These are phyloP conservation scores for Colletotrichum orbiculare DNA, from an alignment of 2,329 filamentous ascomycete species.

Conservation along the genomic window DNA sequence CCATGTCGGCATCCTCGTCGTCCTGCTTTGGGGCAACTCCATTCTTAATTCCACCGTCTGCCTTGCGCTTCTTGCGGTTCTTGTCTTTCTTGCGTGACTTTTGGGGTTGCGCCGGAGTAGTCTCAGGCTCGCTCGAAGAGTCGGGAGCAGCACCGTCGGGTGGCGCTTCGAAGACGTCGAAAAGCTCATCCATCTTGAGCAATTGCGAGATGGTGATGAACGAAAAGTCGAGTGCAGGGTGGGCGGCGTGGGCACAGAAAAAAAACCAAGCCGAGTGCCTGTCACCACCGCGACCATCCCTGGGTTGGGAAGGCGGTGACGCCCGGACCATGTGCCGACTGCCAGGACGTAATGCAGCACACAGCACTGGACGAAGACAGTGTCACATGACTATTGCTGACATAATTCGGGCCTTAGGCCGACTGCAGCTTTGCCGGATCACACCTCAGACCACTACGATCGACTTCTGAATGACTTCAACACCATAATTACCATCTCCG, in stretches of 20 bases:
- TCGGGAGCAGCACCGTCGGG: slow-evolving; percentile 53
- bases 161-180: slow-evolving; percentile 82
- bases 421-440: slow-evolving; percentile 32
- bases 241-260: slow-evolving; percentile 23
- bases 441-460: slow-evolving; percentile 35
- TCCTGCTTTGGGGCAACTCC: slow-evolving; percentile 45
- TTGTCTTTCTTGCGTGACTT: slow-evolving; percentile 63
- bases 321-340: not conserved
- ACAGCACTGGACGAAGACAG: slow-evolving; percentile 2
- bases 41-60: slow-evolving; percentile 79
- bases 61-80: slow-evolving; percentile 86
- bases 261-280: slow-evolving; percentile 1
- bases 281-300: too few relatives aligned
- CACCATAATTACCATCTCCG: slow-evolving; percentile 26
- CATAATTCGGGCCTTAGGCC: slow-evolving; percentile 8
- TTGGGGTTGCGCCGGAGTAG: slow-evolving; percentile 43
- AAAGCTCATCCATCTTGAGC: slow-evolving; percentile 77
- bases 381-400: slow-evolving; percentile 29
- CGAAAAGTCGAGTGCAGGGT: not conserved
- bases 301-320: slow-evolving; percentile 23
- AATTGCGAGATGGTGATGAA: not conserved
- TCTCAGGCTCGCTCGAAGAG: slow-evolving; percentile 57
- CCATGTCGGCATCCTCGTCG: slow-evolving; percentile 57
- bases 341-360: slow-evolving; percentile 5
- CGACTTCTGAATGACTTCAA: slow-evolving; percentile 30